Percentiles rank a stretch among this genome's conserved stretches.
Conservation (phyloP, 2,329 filamentous ascomycete genomes). For the Byssoonygena ceratinophila region DNA sequence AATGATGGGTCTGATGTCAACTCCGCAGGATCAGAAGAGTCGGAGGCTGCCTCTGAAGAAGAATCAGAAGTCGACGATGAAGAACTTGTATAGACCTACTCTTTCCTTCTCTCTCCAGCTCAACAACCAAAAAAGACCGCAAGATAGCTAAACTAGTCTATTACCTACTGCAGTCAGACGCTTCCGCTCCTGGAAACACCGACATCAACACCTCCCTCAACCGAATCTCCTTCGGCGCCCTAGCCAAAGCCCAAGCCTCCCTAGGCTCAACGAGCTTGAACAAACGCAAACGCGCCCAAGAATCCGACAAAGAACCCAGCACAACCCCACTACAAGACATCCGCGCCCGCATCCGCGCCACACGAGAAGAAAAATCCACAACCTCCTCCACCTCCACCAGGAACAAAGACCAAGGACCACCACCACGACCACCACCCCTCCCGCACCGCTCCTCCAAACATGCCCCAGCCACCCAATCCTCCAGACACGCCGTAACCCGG, state of each 20-base stretch:
- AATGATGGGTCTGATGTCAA: constrained; percentile 13
- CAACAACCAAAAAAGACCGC: background rate
- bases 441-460: constrained; percentile 56
- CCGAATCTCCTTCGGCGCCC: constrained; percentile 74
- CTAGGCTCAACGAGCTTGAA: constrained; percentile 36
- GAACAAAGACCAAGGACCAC: too few relatives aligned
- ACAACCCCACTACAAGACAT: constrained; percentile 28
- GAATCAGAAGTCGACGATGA: constrained; percentile 29
- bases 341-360: constrained; percentile 32
- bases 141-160: background rate
- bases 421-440: constrained; percentile 23
- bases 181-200: constrained; percentile 22
- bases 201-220: constrained; percentile 37
- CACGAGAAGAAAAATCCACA: constrained; percentile 32
- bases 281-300: constrained; percentile 23
- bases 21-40: constrained; percentile 16
- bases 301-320: background rate
- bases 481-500: constrained; percentile 72
- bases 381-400: constrained; percentile 17
- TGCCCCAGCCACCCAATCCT: constrained; percentile 71
- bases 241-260: constrained; percentile 72
- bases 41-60: constrained; percentile 33
- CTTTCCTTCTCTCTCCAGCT: background rate
- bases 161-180: background rate
- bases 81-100: constrained; percentile 18